Percentiles rank a stretch among this genome's conserved stretches.
These are phyloP conservation scores for Pontederia paniculata DNA, from an alignment of 176 grass and related monocot species.

Conservation along the genomic window DNA sequence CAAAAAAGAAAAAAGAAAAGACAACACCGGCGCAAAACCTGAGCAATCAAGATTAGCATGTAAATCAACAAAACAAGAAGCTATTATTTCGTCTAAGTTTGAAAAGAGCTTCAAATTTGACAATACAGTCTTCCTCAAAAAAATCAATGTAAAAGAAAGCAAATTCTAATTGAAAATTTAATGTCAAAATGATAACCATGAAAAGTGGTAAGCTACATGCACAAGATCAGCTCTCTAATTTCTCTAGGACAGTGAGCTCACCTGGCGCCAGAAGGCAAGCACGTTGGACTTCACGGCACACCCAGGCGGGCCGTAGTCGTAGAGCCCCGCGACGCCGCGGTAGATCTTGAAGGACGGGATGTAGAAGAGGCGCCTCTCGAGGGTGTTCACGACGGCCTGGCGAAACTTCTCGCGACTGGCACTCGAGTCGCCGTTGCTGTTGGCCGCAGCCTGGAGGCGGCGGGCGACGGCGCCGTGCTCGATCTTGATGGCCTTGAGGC, in stretches of 20 bases:
- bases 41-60: too few relatives aligned
- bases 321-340: conserved; percentile 72
- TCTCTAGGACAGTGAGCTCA: background rate
- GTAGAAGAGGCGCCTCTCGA: conserved; percentile 66
- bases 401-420: conserved; percentile 42
- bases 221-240: background rate
- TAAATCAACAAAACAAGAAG: too few relatives aligned
- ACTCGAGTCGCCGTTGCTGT: conserved; percentile 14
- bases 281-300: conserved; percentile 77
- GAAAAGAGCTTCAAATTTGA: too few relatives aligned
- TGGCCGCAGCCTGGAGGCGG: conserved; percentile 29
- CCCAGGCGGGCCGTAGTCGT: conserved; percentile 69
- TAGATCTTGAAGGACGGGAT: conserved; percentile 83
- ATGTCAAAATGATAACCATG: too few relatives aligned
- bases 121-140: too few relatives aligned
- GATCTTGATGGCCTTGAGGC: conserved; percentile 44
- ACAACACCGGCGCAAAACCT: too few relatives aligned
- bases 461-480: conserved; percentile 42
- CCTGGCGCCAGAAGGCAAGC: conserved; percentile 72
- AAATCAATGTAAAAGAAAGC: too few relatives aligned
- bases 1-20: too few relatives aligned
- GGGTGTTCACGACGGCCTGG: conserved; percentile 71
- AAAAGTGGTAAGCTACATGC: too few relatives aligned
- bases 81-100: too few relatives aligned
- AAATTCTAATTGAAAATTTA: too few relatives aligned